Evolutionary conservation across 2,329 filamentous ascomycete species (phyloP), one percentile per base, ranked within the genome.

Genomic region (Hymenoscyphus salicellus): DNA sequence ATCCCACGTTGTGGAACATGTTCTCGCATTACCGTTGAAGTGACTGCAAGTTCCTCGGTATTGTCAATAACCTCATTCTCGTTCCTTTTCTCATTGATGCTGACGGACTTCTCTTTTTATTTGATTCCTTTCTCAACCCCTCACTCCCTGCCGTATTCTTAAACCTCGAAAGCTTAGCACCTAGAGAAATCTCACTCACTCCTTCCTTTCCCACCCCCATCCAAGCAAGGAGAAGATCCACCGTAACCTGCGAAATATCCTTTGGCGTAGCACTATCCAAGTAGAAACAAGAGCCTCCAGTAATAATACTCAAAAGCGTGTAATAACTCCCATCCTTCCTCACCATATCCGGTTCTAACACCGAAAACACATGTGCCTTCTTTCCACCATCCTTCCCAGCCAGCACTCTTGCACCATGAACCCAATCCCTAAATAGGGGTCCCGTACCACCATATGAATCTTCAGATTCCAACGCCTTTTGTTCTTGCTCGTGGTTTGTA

Each of bases 141-240:
- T 62, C 60, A 41, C 57, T 30, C 23, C 32, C 60, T 20, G n/a
- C 26, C 16, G 36, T 7, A 41, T 20, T 43, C 43, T 62, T 62
- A 36, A 62, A 62, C 20, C 33, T 56, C 16, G 20, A 14, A 20
- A 56, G 28, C 49, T 30, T 41, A n/a, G 60, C 66, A 6, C 14
- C 32, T 14, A 46, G 56, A 6, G n/a, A 58, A 41, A 41, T 30
- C 43, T 28, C 49, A 38, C 16, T 43, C 20, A 33, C 52, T 26
- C 68, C 68, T 5, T 62, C 33, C 49, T 67, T 70, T 55, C 66
- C 67, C 11, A 62, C 64, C 1, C 68, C 68, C 68, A 70, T 70
- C 68, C 68, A 70, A 8, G 65, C 64, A 23, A 70, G 49, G 1
- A 70, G 61, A 14, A 69, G 16, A n/a, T 67, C 64, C 1, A 70